These are phyloP conservation scores for Apophysomyces elegans DNA, from an alignment of 371 early-diverging fungal species.

Conservation along the genomic window DNA sequence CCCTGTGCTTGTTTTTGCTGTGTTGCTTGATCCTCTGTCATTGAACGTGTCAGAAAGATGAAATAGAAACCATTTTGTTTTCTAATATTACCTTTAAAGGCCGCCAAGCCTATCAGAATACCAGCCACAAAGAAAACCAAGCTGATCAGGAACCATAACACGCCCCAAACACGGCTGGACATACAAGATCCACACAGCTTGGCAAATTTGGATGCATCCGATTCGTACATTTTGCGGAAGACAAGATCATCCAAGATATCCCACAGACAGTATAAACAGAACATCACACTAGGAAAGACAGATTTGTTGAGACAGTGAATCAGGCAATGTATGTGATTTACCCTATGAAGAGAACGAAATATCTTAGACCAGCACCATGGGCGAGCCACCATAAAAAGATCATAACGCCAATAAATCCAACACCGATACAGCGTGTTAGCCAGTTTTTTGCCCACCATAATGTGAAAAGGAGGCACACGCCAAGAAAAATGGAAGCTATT, in stretches of 20 bases:
- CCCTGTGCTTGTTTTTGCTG: conserved; percentile 24
- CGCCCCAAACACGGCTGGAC: conserved; percentile 85
- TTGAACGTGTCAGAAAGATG: background rate
- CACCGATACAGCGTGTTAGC: conserved; percentile 81
- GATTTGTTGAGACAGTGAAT: background rate
- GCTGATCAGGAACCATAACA: conserved; percentile 88
- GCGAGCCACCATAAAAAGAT: conserved; percentile 87
- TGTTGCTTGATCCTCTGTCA: conserved; percentile 23
- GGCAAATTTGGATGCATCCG: conserved; percentile 92
- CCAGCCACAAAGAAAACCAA: conserved; percentile 78
- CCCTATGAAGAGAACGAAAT: conserved; percentile 92
- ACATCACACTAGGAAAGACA: conserved; percentile 73
- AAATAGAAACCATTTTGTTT: background rate
- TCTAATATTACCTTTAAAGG: conserved; percentile 65
- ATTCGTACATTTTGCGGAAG: conserved; percentile 86
- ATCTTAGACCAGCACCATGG: conserved; percentile 73
- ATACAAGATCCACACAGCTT: conserved; percentile 79
- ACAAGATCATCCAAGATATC: conserved; percentile 95
- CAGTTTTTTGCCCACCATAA: conserved; percentile 89
- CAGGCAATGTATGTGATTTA: conserved; percentile 24
- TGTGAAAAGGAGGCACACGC: conserved; percentile 74
- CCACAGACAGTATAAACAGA: conserved; percentile 87
- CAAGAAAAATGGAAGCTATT: conserved; percentile 79
- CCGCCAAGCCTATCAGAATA: conserved; percentile 78
- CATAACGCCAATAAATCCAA: conserved; percentile 83